phyloP scores from a whole-genome alignment of 345 rosid species.

The Anacardium occidentale region DNA sequence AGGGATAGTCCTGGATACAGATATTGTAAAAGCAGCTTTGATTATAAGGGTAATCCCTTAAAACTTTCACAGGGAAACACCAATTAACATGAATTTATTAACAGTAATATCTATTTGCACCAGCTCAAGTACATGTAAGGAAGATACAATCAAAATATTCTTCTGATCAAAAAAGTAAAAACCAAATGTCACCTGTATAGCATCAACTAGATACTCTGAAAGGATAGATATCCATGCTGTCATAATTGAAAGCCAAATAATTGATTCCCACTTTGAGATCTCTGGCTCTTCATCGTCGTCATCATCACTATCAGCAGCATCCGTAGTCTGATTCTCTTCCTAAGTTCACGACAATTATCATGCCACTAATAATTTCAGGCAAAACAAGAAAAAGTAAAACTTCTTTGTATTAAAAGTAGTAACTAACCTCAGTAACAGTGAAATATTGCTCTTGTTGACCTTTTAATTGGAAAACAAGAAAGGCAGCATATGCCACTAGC shows the following conservation, averaged over 20 bases:
- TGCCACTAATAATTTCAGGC: constrained; percentile 22
- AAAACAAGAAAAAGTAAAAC: constrained; percentile 12
- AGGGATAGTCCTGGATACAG: too few species aligned
- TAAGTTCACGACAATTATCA: constrained; percentile 34
- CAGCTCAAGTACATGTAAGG: too few species aligned
- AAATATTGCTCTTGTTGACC: constrained; percentile 47
- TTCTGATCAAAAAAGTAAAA: background rate
- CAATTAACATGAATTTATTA: background rate
- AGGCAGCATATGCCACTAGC: constrained; percentile 86
- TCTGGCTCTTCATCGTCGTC: constrained; percentile 67
- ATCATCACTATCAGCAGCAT: constrained; percentile 25
- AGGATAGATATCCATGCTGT: constrained; percentile 88
- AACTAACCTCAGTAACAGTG: constrained; percentile 60
- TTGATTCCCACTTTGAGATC: constrained; percentile 76
- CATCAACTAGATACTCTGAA: constrained; percentile 87
- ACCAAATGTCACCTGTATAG: constrained; percentile 59
- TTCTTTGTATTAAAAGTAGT: constrained; percentile 1
- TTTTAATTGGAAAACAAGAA: constrained; percentile 80
- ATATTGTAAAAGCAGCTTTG: background rate
- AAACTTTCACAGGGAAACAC: background rate
- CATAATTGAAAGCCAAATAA: constrained; percentile 81
- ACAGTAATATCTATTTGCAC: background rate
- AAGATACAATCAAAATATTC: background rate
- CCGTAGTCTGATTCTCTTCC: constrained; percentile 56
- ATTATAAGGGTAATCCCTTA: too few species aligned